Percentiles rank a stretch among this genome's conserved stretches.
Evolutionary conservation across 495 filamentous ascomycete species (phyloP).

Genomic region (Annulohypoxylon maeteangense): DNA sequence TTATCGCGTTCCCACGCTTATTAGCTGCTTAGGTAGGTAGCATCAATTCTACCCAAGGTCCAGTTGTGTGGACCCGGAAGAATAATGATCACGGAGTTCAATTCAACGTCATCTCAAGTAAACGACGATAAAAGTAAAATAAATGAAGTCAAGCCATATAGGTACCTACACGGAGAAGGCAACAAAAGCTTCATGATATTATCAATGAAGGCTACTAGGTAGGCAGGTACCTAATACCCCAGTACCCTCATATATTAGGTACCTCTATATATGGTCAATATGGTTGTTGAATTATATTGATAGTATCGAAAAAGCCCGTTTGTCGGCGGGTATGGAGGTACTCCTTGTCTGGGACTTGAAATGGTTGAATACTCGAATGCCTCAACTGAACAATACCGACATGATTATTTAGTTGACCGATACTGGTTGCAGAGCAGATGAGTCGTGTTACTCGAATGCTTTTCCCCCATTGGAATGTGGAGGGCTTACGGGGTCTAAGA

Average conservation of each 20-base stretch:
- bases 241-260: not conserved
- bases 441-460: not conserved
- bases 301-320: not conserved
- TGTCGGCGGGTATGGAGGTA: not conserved
- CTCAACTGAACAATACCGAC: not conserved
- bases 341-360: not conserved
- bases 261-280: not conserved
- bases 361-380: not conserved
- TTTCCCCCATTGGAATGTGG: conserved; percentile 8
- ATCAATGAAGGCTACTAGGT: not conserved
- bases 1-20: not conserved
- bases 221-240: not conserved
- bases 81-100: conserved; percentile 1
- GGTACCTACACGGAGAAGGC: not conserved
- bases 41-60: not conserved
- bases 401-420: not conserved
- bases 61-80: conserved; percentile 3
- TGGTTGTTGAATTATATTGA: not conserved
- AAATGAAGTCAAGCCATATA: not conserved
- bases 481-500: not conserved
- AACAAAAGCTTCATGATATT: not conserved
- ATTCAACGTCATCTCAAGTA: not conserved
- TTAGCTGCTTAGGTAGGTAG: not conserved
- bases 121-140: not conserved
- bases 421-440: not conserved